Evolutionary conservation across 306 rosid species (phyloP), one percentile per base, ranked within the genome.

Genomic region (Canavalia ensiformis): DNA sequence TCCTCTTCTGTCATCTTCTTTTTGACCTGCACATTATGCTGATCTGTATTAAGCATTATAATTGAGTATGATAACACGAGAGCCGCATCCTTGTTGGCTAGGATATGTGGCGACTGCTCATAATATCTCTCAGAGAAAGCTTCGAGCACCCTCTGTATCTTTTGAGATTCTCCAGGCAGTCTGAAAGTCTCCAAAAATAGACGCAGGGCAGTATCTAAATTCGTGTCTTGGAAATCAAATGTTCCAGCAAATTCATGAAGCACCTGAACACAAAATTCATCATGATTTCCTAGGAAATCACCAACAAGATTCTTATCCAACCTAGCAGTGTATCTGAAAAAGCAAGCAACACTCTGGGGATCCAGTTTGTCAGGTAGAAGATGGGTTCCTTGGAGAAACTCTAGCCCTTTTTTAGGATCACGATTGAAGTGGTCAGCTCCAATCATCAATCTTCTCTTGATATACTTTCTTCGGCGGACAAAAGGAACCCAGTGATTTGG

Each of bases 141-240:
- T 51, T 51, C 56, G 12, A 51, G 56, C 77, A 91, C 97, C 85
- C 94, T 87, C 47, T 91, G 97, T 74, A 90, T 91, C 92, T 91
- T 91, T 85, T 91, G 97, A 0, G 97, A 90, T 86, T 91, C 97
- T 78, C 97, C 97, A 29, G 97, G 97, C 59, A 91, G 87, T 52
- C 94, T 82, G 81, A 91, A 91, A 6, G 94, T 91, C 80, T 90
- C 97, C 82, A 91, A 79, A 51, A 51, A 51, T 51, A 51, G 57
- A 51, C 57, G 57, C 57, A 51, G 5, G 57, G 57, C 57, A 51
- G 57, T 51, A 12, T 51, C 57, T 51, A 51, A 51, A 13, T 51
- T 51, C 57, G 13, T 51, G 6, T 51, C 57, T 51, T 51, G 57
- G 9, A 51, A 51, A 13, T 51, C 57, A 51, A 51, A 51, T 51